Base-by-base conservation (phyloP, 2,329 filamentous ascomycete species). In the Xylaria multiplex region DNA sequence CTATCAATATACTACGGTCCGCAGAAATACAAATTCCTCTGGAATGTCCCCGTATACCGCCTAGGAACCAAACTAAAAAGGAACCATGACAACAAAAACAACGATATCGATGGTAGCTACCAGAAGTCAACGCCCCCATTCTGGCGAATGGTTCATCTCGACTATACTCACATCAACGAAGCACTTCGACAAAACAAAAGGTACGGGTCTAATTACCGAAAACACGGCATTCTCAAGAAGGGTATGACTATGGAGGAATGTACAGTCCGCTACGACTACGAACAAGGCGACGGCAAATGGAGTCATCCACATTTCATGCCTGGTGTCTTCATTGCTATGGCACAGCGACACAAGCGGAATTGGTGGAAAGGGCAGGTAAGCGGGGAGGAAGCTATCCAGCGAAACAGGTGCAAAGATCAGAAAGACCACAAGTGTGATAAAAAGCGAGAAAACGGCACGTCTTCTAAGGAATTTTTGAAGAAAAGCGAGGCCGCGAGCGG, bases 251-350 rank as follows among this genome's bases (percentile, higher is more conserved):
- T n/a, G 35, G 27, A 16, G 11, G 48, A 60, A n/a, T 53, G 16
- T 11, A 60, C 13, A n/a, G 58, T 40, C 13, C 59, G 49, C 19
- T 55, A 48, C 9, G 32, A 62, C 11, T 55, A 55, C 7, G n/a
- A 27, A 19, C 35, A 24, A 32, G 59, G 43, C 13, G n/a, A 35
- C 2, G 40, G 7, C 7, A 14, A 55, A 30, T 54, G 50, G 50
- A 55, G 13, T 13, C 60, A 58, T 16, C 53, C 60, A 3, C 37
- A 63, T 37, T 57, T 63, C n/a, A 37, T 63, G 11, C 53, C 60
- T 2, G 60, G 60, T 13, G 27, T 58, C 35, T 63, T 63, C 37
- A 63, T 63, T 30, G 53, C 53, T 22, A 50, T 63, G 45, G 45
- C n/a, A 19, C 60, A 63, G 60, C 24, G 45, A 19, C 45, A 50